A percentile compares a stretch with the other conserved stretches of the same genome.
Conservation (phyloP, 495 filamentous ascomycete genomes). For the Aeminium ludgeri region DNA sequence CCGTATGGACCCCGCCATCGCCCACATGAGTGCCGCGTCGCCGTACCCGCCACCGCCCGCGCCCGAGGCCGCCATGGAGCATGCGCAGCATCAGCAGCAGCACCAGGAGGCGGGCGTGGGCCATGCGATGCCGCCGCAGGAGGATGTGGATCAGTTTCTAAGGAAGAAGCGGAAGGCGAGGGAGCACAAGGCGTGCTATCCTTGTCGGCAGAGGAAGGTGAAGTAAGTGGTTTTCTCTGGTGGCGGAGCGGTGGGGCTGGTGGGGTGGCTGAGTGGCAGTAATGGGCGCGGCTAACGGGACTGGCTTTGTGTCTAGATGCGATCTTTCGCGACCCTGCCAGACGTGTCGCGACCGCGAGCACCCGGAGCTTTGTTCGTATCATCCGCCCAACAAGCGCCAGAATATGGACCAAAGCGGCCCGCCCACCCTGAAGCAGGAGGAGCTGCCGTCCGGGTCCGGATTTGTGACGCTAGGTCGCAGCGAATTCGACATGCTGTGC, state of each 20-base stretch:
- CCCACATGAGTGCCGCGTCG: too few species aligned
- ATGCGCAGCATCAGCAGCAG: too few species aligned
- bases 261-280: too few species aligned
- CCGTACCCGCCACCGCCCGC: too few species aligned
- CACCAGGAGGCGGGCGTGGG: too few species aligned
- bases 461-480: constrained; percentile 20
- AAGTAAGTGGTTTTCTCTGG: constrained; percentile 6
- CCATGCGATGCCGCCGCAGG: constrained; percentile 11
- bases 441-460: constrained; percentile 6
- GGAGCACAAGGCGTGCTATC: constrained; percentile 29
- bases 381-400: constrained; percentile 24
- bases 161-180: constrained; percentile 26
- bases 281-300: too few species aligned
- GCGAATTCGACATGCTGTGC: constrained; percentile 25
- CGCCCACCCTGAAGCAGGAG: constrained; percentile 12
- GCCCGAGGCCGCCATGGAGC: too few species aligned
- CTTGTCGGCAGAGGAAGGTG: constrained; percentile 27
- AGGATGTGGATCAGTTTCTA: constrained; percentile 27
- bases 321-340: constrained; percentile 15
- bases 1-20: too few species aligned
- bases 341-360: constrained; percentile 22
- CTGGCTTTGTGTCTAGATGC: constrained; percentile 5
- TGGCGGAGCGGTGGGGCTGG: not conserved
- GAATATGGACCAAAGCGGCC: constrained; percentile 1
- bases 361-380: constrained; percentile 28